Evolutionary conservation across 257 asterid species (phyloP).

Genomic region (Parsonsia alboflavescens): DNA sequence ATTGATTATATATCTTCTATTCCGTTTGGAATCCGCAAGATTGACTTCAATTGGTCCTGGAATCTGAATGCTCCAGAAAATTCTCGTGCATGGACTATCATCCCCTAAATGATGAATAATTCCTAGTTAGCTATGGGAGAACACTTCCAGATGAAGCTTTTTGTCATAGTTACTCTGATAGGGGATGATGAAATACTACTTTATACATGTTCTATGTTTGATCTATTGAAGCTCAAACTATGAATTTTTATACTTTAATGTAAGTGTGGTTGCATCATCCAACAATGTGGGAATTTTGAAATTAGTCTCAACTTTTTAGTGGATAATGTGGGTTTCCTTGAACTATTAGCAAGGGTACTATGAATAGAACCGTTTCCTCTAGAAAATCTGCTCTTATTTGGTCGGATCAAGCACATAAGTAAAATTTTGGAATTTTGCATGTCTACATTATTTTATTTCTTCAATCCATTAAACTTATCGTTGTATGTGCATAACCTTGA

Average conservation of each 20-base stretch:
- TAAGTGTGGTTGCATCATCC: neutral
- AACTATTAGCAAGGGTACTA: too few species aligned
- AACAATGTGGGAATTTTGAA: neutral
- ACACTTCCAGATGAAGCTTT: conserved; percentile 29
- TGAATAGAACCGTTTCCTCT: too few species aligned
- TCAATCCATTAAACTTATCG: neutral
- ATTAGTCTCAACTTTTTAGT: neutral
- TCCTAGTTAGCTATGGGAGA: conserved; percentile 32
- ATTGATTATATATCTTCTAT: neutral
- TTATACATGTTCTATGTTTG: neutral
- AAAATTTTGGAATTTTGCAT: neutral
- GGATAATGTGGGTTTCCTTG: neutral
- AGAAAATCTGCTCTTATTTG: neutral
- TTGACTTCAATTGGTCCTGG: neutral
- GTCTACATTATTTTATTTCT: neutral
- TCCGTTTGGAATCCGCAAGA: neutral
- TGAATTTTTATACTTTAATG: neutral
- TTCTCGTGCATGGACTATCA: neutral
- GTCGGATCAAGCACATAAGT: neutral
- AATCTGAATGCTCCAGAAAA: too few species aligned
- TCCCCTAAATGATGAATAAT: conserved; percentile 35
- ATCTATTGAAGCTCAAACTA: neutral
- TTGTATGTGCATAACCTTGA: neutral
- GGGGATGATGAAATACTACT: conserved; percentile 14
- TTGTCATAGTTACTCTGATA: conserved; percentile 51